A percentile compares a stretch with the other conserved stretches of the same genome.
phyloP scores from a whole-genome alignment of 1,284 basidiomycete genomes.

The Irpex sp. region DNA sequence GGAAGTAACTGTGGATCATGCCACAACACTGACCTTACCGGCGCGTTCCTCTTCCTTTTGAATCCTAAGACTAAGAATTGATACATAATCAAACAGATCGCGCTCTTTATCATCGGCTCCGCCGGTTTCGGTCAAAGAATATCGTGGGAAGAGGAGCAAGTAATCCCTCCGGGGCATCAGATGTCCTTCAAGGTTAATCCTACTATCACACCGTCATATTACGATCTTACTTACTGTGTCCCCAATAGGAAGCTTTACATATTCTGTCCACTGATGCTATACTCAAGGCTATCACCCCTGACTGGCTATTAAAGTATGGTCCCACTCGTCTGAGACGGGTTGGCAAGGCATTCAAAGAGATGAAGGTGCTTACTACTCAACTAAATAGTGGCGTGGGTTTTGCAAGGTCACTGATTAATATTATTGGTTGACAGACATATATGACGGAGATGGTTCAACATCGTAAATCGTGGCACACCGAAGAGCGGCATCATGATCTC shows the following conservation, averaged over 20 bases:
- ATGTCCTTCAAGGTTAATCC: conserved; percentile 16
- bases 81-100: conserved; percentile 32
- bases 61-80: not conserved
- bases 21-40: conserved; percentile 35
- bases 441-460: conserved; percentile 48
- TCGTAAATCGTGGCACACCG: conserved; percentile 30
- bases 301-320: conserved; percentile 36
- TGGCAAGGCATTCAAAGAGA: conserved; percentile 37
- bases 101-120: conserved; percentile 47
- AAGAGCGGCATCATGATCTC: conserved; percentile 41
- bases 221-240: not conserved
- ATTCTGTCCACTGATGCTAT: conserved; percentile 39
- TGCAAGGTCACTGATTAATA: not conserved
- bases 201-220: not conserved
- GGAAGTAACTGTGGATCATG: conserved; percentile 24
- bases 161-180: conserved; percentile 11
- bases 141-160: conserved; percentile 16
- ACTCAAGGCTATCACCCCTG: conserved; percentile 37
- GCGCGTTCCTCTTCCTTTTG: conserved; percentile 25
- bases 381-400: not conserved
- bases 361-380: conserved; percentile 33
- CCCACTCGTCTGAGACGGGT: conserved; percentile 25
- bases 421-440: conserved; percentile 32
- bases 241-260: conserved; percentile 35
- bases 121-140: conserved; percentile 34